phyloP scores from a whole-genome alignment of 1,284 basidiomycete genomes.

The Leccinum pallidistipes region DNA sequence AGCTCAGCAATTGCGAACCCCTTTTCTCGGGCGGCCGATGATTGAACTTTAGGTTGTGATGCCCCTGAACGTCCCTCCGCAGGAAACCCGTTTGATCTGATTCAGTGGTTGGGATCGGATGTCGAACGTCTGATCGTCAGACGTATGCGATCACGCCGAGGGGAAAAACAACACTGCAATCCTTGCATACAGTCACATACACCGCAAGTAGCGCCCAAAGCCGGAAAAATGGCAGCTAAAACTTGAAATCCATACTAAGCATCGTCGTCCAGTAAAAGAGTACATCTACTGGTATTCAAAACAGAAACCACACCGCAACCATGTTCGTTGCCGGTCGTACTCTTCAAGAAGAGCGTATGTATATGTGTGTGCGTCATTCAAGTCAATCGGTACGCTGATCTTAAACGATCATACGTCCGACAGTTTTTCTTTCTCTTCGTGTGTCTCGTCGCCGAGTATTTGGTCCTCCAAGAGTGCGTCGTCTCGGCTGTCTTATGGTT shows the following conservation, averaged over 20 bases:
- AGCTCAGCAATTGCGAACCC: no score
- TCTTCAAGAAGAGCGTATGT: neutral
- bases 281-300: neutral
- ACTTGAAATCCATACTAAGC: neutral
- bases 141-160: neutral
- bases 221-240: neutral
- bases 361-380: neutral
- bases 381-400: neutral
- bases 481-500: constrained; percentile 70
- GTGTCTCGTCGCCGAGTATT: neutral
- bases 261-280: neutral
- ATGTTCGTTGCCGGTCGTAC: neutral
- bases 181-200: neutral
- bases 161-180: neutral
- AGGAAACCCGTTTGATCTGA: no score
- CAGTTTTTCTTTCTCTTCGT: neutral
- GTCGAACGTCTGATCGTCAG: neutral
- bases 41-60: no score
- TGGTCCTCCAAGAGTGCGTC: constrained; percentile 34
- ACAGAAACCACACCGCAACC: neutral
- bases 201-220: neutral
- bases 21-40: no score
- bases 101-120: no score
- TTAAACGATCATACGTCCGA: neutral
- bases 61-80: no score